Base-by-base conservation (phyloP, 2,329 filamentous ascomycete species). In the Ceratocystiopsis sp. region DNA sequence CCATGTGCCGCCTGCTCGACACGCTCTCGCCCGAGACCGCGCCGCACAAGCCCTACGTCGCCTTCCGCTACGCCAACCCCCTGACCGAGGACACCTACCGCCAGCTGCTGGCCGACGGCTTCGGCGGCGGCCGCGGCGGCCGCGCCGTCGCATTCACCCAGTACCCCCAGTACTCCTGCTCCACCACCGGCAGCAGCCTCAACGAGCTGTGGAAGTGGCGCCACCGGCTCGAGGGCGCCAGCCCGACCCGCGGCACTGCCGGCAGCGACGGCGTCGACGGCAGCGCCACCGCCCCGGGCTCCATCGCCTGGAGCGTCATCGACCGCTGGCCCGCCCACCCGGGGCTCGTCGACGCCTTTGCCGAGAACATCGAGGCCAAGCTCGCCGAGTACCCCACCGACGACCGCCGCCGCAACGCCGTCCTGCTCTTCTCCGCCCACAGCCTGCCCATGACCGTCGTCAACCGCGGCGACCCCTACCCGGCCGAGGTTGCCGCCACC, bases 141-240 rank as follows among this genome's bases (percentile, higher is more conserved):
- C 75, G 91, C 46, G 91, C 93, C 2, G 86, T 98, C 5, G 91
- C 91, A 2, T 98, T 98, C 57, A 95, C 89, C 25, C 91, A 98
- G 61, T 98, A 98, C 55, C 91, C 91, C 2, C 91, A 98, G 59
- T 98, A 98, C 62, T 94, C 85, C 17, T 98, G 93, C 65, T 94
- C 86, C 17, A 98, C 91, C 1, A 98, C 91, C 0, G 91, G 91
- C 18, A 94, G 85, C 60, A 94, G 85, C 49, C 64, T 98, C 45
- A 98, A 98, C 55, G 91, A 98, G 64, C 65, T 98, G 34, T 98
- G 91, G 91, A 95, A 93, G 64, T 95, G 87, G 86, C 74, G 87
- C 49, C 82, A 85, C 55, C 70, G 85, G 49, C 64, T 98, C 42
- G 87, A 96, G 60, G 84, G 84, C 35, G 86, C 84, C 60, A 40